Evolutionary conservation across 208 protist species (phyloP).

Genomic region (Balamuthia mandrillaris): DNA sequence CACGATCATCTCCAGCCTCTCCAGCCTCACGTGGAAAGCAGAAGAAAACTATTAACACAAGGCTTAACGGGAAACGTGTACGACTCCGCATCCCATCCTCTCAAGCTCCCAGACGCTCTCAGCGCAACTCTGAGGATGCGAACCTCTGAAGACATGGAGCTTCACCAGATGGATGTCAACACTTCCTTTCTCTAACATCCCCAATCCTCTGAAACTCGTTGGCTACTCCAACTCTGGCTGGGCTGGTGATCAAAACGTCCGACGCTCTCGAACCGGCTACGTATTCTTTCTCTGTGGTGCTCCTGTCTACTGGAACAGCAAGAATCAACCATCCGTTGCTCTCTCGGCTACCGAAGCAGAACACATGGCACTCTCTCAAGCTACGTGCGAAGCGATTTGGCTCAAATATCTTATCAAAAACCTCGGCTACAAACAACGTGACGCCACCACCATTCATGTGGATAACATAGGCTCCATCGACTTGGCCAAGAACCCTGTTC

Average conservation of each 20-base stretch:
- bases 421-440: no score
- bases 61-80: no score
- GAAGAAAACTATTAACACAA: no score
- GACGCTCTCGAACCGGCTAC: background rate
- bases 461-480: constrained; percentile 12
- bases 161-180: no score
- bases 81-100: no score
- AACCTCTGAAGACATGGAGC: no score
- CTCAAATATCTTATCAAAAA: background rate
- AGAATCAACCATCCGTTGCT: background rate
- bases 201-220: no score
- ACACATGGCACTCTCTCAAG: background rate
- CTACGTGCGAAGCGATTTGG: background rate
- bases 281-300: background rate
- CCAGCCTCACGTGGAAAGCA: no score
- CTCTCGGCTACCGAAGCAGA: background rate
- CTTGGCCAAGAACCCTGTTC: background rate
- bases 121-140: no score
- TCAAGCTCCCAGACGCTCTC: no score
- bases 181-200: no score
- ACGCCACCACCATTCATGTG: background rate
- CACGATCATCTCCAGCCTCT: no score
- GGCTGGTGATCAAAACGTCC: background rate
- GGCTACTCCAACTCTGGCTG: background rate
- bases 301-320: background rate